Evolutionary conservation across 768 basidiomycete species (phyloP).

Genomic region (Auriculariales sp.): DNA sequence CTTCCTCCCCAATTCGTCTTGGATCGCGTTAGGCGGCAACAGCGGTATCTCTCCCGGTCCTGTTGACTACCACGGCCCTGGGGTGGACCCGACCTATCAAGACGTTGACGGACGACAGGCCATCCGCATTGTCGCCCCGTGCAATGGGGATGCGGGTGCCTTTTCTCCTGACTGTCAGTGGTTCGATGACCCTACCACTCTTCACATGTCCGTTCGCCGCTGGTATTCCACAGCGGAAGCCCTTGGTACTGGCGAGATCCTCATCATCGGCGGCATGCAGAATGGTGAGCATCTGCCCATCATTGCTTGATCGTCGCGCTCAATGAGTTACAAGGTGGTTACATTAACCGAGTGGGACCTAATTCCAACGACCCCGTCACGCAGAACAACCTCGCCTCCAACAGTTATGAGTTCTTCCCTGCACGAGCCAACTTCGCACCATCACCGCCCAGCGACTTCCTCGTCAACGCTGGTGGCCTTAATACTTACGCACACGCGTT

Average conservation of each 20-base stretch:
- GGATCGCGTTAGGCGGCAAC: constrained; percentile 12
- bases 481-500: neutral
- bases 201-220: constrained; percentile 51
- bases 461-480: neutral
- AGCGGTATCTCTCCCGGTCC: neutral
- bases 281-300: too few species aligned
- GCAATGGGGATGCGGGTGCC: constrained; percentile 30
- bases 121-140: constrained; percentile 75
- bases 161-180: constrained; percentile 42
- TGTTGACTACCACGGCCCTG: constrained; percentile 19
- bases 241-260: constrained; percentile 60
- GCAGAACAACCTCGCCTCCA: constrained; percentile 40
- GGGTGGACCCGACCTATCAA: constrained; percentile 49
- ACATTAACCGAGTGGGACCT: constrained; percentile 63
- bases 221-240: constrained; percentile 74
- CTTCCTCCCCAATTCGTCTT: constrained; percentile 27
- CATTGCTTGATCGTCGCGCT: too few species aligned
- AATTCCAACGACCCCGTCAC: constrained; percentile 41
- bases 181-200: constrained; percentile 50
- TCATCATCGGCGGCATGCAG: constrained; percentile 68
- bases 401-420: constrained; percentile 4
- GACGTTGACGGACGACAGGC: constrained; percentile 70
- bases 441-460: neutral
- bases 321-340: too few species aligned
- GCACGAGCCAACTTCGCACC: neutral